Evolutionary conservation across 805 yeast species (phyloP), one percentile per base, ranked within the genome.

Genomic region (Hanseniaspora nectarophila): DNA sequence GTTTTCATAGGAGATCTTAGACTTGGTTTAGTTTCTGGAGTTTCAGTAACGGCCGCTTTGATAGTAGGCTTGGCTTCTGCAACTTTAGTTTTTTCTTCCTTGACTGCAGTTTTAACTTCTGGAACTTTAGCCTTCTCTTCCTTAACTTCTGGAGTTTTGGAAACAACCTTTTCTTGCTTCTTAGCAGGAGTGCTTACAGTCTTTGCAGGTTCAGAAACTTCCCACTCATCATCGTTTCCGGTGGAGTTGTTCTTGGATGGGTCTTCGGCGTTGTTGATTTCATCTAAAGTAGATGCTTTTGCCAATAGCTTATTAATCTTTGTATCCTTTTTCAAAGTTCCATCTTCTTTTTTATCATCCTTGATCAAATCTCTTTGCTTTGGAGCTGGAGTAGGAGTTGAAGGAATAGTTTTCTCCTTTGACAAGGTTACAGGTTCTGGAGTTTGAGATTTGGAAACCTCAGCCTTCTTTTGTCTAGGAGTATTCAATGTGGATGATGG

Each of bases 401-500:
- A 54, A 51, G 58, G 52, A 48, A 59, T 56, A 52, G 55, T 57
- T 51, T 60, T 43, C 40, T 55, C 53, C 8, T 37, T 28, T 10
- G 13, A 16, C 15, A 24, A 26, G 13, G 48, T 56, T 55, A 31
- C 43, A 26, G 60, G 50, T 32, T 56, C 63, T 33, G 52, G 53
- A 37, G 59, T 46, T 38, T 51, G 46, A 8, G 54, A 52, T 10
- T 51, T 48, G 31, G 54, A 33, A 5, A 39, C 45, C 20, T 34
- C 45, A 26, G 44, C 44, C 64, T 70, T 60, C 61, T 73, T 57
- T 8, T 58, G 52, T 67, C 73, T 74, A 71, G 70, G 51, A 23
- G 56, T 48, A 31, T 53, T 55, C 29, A 60, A 58, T n/a, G 62
- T 55, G 3, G 67, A 54, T 9, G 63, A 60, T 24, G 63, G 61